Base-by-base conservation (phyloP, 2,329 filamentous ascomycete genomes). In the Microdochium trichocladiopsis region DNA sequence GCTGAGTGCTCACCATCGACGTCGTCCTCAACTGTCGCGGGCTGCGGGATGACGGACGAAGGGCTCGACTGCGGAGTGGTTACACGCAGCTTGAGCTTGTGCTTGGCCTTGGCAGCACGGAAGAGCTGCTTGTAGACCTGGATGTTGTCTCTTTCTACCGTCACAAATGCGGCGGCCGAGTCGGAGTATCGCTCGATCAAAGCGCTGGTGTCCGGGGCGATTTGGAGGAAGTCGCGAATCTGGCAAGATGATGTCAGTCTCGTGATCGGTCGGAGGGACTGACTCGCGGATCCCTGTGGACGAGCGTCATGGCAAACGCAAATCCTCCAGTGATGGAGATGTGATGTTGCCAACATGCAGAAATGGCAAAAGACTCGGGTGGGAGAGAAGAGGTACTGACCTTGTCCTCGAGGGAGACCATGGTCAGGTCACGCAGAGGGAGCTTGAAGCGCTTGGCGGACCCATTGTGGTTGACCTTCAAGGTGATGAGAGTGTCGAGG, bases 61-160 rank as follows among this genome's bases (percentile, higher is more conserved):
- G 41, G n/a, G 22, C 9, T 45, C 11, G 41, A 16, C 14, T 18
- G 4, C n/a, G 41, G 41, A 12, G 41, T 45, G 53, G 61, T 52
- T 36, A 88, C 86, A 59, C 84, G 89, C 54, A 99, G 82, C 71
- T 94, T 92, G 61, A 99, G 85, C 84, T 97, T 99, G 59, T 92
- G 84, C 79, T 99, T 99, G 36, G 94, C 94, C 77, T 96, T 99
- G 58, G 94, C 94, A 59, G 94, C 94, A 63, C 94, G 87, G 68
- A 94, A 93, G 43, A 99, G 86, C 68, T 96, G 94, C 77, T 96
- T 97, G 79, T 96, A 99, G 63, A 95, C 89, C 47, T 88, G 78
- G 9, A 81, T 72, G 65, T 96, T 95, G 66, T 78, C 77, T 56
- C 83, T 76, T 68, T 96, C 87, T 55, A 99, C 85, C 47, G 81